These are phyloP conservation scores for Xylaria acuta DNA, from an alignment of 495 filamentous ascomycete genomes.

Conservation along the genomic window DNA sequence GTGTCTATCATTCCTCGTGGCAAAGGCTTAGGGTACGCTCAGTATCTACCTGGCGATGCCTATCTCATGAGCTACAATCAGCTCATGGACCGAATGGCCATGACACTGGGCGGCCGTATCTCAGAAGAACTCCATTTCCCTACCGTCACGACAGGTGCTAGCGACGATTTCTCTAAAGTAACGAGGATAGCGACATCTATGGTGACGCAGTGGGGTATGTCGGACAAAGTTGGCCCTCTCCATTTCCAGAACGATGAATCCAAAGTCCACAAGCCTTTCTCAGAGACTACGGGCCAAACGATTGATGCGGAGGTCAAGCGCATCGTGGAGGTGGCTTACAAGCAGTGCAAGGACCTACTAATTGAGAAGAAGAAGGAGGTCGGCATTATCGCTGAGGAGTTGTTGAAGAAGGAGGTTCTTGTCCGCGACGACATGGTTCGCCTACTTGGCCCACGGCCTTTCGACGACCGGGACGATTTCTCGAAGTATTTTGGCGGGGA, in stretches of 20 bases:
- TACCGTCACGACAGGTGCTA: constrained; percentile 91
- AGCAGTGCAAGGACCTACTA: constrained; percentile 83
- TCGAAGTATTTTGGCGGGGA: constrained; percentile 83
- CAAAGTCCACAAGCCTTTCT: constrained; percentile 91
- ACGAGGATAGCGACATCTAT: constrained; percentile 93
- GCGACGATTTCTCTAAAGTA: constrained; percentile 98
- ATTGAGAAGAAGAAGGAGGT: constrained; percentile 86
- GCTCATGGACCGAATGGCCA: constrained; percentile 99
- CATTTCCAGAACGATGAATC: constrained; percentile 83
- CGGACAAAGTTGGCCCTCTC: constrained; percentile 85
- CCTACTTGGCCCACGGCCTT: constrained; percentile 81
- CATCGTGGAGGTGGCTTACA: constrained; percentile 90
- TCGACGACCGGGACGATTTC: constrained; percentile 85
- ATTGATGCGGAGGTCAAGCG: constrained; percentile 90
- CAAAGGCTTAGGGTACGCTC: constrained; percentile 92
- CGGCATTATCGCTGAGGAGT: constrained; percentile 89
- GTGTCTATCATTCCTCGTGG: constrained; percentile 98
- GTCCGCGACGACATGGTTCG: constrained; percentile 89
- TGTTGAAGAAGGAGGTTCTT: constrained; percentile 89
- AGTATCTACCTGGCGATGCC: constrained; percentile 92
- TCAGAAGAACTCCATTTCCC: constrained; percentile 96
- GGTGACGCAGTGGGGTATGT: constrained; percentile 99
- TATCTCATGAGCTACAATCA: constrained; percentile 96
- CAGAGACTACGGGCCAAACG: constrained; percentile 86
- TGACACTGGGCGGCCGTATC: constrained; percentile 94